Base-by-base conservation (phyloP, 2,329 filamentous ascomycete species). In the Pseudocercospora pini-densiflorae region DNA sequence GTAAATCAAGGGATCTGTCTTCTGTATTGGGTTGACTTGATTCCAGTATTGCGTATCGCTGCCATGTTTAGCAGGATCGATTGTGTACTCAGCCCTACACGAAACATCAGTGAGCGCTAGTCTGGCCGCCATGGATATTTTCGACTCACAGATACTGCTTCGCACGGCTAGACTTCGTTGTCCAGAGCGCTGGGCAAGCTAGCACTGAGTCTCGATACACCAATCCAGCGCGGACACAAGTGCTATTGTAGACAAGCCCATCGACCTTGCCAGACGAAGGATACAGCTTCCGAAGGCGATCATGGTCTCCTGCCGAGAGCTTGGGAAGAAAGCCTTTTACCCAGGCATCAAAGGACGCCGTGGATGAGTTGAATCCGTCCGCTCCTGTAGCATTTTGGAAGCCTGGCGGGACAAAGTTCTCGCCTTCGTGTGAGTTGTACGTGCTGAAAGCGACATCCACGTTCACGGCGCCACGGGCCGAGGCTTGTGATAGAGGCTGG, bases 371-470 rank as follows among this genome's bases (percentile, higher is more conserved):
- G 73, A 85, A 88, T 63, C 47, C 62, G 36, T 31, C 81, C 0
- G 74, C 72, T 6, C 77, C 75, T 0, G 72, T 69, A 0, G 68
- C 66, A 57, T 76, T 78, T 19, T 78, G 73, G 1, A 89, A 77
- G 0, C 83, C 84, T 0, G 82, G 73, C 0, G 86, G 86, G 23
- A 88, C 79, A 70, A 90, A 90, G 68, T 86, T 87, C 73, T 89
- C 84, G 23, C 88, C 87, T 75, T 90, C 88, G 72, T 88, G 85
- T 0, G 84, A 81, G 73, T 90, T 90, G 74, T 89, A 89, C 80
- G 84, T 85, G n/a, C 82, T 81, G 68, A 84, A 85, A 0, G 83
- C 81, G 8, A 77, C 74, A 1, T 84, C 79, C 2, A 81, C 81
- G 61, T 86, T 83, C 8, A 87, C 75, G 3, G 69, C 59, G 0